Evolutionary conservation across 2,329 filamentous ascomycete genomes (phyloP).

Genomic region (Epichloe amarillans): DNA sequence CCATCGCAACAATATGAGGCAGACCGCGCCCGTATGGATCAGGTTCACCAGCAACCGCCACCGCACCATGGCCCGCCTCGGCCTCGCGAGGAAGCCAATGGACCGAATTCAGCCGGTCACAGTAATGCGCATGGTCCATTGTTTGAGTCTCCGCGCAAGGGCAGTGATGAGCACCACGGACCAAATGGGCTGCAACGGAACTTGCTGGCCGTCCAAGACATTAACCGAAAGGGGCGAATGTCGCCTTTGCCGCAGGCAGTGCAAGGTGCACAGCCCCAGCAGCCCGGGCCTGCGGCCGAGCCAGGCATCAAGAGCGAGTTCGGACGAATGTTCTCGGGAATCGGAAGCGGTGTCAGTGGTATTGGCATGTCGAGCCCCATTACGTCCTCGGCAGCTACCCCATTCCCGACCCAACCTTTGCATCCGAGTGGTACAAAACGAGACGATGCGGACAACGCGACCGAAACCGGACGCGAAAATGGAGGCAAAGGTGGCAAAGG

Average conservation of each 20-base stretch:
- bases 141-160: slow-evolving; percentile 26
- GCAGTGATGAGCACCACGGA: slow-evolving; percentile 28
- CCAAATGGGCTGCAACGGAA: slow-evolving; percentile 34
- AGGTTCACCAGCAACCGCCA: slow-evolving; percentile 23
- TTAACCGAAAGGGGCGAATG: slow-evolving; percentile 67
- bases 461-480: slow-evolving; percentile 30
- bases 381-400: slow-evolving; percentile 22
- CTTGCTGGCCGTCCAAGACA: slow-evolving; percentile 67
- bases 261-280: slow-evolving; percentile 75
- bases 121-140: slow-evolving; percentile 27
- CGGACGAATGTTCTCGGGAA: slow-evolving; percentile 89
- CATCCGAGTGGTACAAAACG: slow-evolving; percentile 28
- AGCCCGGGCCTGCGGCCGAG: slow-evolving; percentile 65
- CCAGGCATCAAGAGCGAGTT: slow-evolving; percentile 91
- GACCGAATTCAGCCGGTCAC: slow-evolving; percentile 38
- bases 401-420: slow-evolving; percentile 25
- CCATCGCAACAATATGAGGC: slow-evolving; percentile 32
- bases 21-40: slow-evolving; percentile 32
- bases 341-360: slow-evolving; percentile 46
- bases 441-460: slow-evolving; percentile 35
- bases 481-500: slow-evolving; percentile 28
- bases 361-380: slow-evolving; percentile 40
- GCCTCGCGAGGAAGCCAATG: slow-evolving; percentile 33
- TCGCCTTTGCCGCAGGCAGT: slow-evolving; percentile 89
- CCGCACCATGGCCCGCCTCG: slow-evolving; percentile 25